phyloP scores from a whole-genome alignment of 805 yeast species.

The Starmerella sirachaensis region DNA sequence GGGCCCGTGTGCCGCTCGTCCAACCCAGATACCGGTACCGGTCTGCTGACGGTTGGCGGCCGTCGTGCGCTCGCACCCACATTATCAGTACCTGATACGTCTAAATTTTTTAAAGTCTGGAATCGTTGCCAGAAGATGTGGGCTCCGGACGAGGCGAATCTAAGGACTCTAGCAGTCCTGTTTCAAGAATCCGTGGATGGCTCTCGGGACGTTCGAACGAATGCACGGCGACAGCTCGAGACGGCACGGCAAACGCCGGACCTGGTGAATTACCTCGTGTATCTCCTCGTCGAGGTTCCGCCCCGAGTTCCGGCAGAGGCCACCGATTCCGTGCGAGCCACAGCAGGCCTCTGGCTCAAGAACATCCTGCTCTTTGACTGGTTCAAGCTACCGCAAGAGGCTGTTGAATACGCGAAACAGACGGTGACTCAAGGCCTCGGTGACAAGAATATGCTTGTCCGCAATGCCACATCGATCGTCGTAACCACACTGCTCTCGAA shows the following conservation, averaged over 20 bases:
- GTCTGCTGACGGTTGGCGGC: too few relatives aligned
- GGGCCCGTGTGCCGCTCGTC: too few relatives aligned
- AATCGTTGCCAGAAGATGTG: conserved; percentile 31
- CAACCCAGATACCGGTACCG: too few relatives aligned
- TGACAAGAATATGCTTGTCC: conserved; percentile 46
- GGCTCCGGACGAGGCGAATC: conserved; percentile 52
- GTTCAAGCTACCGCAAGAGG: conserved; percentile 27
- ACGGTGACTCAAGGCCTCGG: conserved; percentile 38
- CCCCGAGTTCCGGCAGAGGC: conserved; percentile 35
- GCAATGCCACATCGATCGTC: conserved; percentile 84
- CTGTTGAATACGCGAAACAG: conserved; percentile 37
- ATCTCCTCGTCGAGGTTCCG: conserved; percentile 48
- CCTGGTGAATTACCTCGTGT: conserved; percentile 66
- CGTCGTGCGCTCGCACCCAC: too few relatives aligned
- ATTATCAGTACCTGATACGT: too few relatives aligned
- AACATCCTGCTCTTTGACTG: conserved; percentile 44
- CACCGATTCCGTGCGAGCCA: conserved; percentile 45
- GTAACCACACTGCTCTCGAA: conserved; percentile 67
- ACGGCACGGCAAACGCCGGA: conserved; percentile 63
- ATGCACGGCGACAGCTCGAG: conserved; percentile 62
- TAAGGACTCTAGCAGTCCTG: conserved; percentile 53
- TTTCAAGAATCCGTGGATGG: conserved; percentile 50
- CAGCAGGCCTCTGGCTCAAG: conserved; percentile 79
- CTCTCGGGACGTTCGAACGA: conserved; percentile 21
- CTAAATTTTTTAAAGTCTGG: not conserved